A percentile compares a stretch with the other conserved stretches of the same genome.
phyloP scores from a whole-genome alignment of 768 basidiomycete genomes.

The Hygrophorus pudorinus region DNA sequence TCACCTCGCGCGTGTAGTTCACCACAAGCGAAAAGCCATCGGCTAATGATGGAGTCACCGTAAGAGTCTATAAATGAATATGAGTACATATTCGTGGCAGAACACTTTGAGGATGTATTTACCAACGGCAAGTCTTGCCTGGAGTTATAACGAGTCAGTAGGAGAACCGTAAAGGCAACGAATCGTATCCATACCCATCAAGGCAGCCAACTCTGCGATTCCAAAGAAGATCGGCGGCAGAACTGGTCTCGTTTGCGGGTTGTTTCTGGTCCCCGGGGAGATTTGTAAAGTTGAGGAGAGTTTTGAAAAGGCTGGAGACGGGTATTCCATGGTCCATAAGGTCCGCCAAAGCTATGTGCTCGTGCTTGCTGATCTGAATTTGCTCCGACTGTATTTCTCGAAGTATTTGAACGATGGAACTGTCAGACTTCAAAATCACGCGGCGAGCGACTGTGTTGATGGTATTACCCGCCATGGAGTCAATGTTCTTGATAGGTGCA shows the following conservation, averaged over 20 bases:
- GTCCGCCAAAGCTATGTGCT: constrained; percentile 1
- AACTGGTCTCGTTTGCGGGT: not conserved
- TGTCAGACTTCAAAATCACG: not conserved
- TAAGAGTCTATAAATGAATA: not conserved
- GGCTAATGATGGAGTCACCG: not conserved
- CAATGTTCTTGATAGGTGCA: not conserved
- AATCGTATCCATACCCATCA: no score
- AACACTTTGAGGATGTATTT: not conserved
- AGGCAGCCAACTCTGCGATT: no score
- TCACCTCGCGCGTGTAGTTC: not conserved
- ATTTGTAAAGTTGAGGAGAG: not conserved
- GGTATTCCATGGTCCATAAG: not conserved
- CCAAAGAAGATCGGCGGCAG: not conserved
- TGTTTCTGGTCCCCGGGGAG: not conserved
- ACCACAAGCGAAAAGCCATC: not conserved
- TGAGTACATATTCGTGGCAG: not conserved
- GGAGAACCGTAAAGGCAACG: no score
- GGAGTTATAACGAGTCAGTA: not conserved
- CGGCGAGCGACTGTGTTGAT: constrained; percentile 2
- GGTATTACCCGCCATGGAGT: not conserved
- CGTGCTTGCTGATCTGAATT: constrained; percentile 3
- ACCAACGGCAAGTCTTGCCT: not conserved
- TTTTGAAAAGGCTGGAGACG: not conserved
- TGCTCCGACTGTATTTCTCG: constrained; percentile 1
- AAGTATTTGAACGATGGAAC: not conserved